Conservation (phyloP, 2,329 filamentous ascomycete species). For the Emmonsiellopsis sp. region DNA sequence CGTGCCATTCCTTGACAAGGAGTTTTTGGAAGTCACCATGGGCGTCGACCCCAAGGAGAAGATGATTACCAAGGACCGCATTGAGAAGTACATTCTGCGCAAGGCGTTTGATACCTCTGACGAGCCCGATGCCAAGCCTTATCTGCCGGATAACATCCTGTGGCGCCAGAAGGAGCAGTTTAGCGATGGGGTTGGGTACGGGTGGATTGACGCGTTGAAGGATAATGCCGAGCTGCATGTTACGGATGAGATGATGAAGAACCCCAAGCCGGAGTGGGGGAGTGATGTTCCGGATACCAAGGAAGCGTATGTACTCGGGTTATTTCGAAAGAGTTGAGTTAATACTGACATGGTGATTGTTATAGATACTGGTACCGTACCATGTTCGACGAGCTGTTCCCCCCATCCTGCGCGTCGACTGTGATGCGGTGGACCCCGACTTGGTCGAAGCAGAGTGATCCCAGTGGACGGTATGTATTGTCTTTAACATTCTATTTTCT, state of each 20-base stretch:
- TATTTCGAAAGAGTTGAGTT: background rate
- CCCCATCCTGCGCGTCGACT: constrained; percentile 77
- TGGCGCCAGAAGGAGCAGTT: constrained; percentile 99
- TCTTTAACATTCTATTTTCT: background rate
- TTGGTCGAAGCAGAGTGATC: constrained; percentile 94
- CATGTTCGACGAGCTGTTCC: constrained; percentile 99
- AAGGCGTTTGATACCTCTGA: constrained; percentile 94
- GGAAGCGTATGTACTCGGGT: constrained; percentile 61
- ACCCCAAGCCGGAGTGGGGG: constrained; percentile 95
- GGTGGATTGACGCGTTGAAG: constrained; percentile 97
- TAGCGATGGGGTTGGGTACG: constrained; percentile 95
- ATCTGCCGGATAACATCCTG: constrained; percentile 91
- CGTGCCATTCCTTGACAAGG: constrained; percentile 95
- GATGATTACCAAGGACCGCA: constrained; percentile 80
- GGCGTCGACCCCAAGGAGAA: constrained; percentile 90
- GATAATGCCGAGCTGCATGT: constrained; percentile 84
- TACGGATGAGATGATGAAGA: constrained; percentile 96
- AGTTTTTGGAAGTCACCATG: constrained; percentile 90
- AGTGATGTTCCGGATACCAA: constrained; percentile 88
- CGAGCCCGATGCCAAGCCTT: constrained; percentile 69
- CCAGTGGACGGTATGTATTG: constrained; percentile 69
- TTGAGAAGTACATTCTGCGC: constrained; percentile 97
- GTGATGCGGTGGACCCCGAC: constrained; percentile 96
- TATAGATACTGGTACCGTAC: constrained; percentile 84
- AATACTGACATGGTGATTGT: constrained; percentile 1